A percentile compares a stretch with the other conserved stretches of the same genome.
Conservation (phyloP, 441 rosid species). For the Isatis lusitanica region DNA sequence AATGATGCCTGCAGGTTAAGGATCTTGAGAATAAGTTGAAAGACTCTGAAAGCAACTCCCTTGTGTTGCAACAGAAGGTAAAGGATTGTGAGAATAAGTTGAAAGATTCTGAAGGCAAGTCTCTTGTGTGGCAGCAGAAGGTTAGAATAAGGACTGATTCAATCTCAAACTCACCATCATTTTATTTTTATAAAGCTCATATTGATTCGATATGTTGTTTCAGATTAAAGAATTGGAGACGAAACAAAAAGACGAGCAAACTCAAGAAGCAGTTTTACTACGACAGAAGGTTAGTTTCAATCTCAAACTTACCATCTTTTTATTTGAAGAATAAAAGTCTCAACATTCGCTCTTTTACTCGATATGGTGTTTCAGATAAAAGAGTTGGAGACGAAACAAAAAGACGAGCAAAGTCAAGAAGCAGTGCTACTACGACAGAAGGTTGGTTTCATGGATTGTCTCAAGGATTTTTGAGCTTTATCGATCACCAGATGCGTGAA, state of each 20-base stretch:
- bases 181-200: not conserved
- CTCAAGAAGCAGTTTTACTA: too few species aligned
- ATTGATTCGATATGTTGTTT: too few species aligned
- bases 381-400: slow-evolving; percentile 53
- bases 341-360: not conserved
- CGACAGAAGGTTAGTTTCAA: too few species aligned
- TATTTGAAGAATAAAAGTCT: not conserved
- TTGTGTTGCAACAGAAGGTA: slow-evolving; percentile 61
- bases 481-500: not conserved
- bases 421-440: slow-evolving; percentile 50
- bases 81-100: slow-evolving; percentile 61
- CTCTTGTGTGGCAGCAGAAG: slow-evolving; percentile 59
- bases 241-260: too few species aligned
- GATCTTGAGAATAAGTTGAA: slow-evolving; percentile 71
- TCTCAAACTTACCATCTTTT: too few species aligned
- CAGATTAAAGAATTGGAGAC: too few species aligned
- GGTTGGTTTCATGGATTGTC: slow-evolving; percentile 39
- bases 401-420: slow-evolving; percentile 48
- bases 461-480: not conserved
- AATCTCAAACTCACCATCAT: not conserved
- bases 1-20: slow-evolving; percentile 49
- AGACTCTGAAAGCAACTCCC: slow-evolving; percentile 55
- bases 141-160: slow-evolving; percentile 26
- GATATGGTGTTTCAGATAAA: slow-evolving; percentile 38
- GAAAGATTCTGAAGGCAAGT: slow-evolving; percentile 58